Evolutionary conservation across 805 yeast species (phyloP).

Genomic region (Helenozyma baotianmanensis): DNA sequence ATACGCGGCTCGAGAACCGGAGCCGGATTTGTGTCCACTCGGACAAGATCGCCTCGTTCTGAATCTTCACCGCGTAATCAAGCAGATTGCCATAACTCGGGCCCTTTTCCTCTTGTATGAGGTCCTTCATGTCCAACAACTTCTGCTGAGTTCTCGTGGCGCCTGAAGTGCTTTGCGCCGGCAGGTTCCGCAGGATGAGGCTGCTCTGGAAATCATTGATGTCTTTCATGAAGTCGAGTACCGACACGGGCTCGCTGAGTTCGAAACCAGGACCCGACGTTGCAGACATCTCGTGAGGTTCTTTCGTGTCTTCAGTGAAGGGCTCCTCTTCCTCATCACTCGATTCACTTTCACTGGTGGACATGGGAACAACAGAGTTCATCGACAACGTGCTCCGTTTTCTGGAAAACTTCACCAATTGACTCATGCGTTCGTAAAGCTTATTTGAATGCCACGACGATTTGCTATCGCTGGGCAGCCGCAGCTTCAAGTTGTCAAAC

Average conservation of each 20-base stretch:
- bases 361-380: conserved; percentile 7
- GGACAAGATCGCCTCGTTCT: conserved; percentile 31
- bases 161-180: neutral
- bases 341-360: conserved; percentile 24
- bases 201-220: conserved; percentile 1
- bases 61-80: conserved; percentile 26
- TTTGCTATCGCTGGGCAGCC: neutral
- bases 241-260: conserved; percentile 2
- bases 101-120: conserved; percentile 8
- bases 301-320: conserved; percentile 1
- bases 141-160: conserved; percentile 32
- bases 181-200: neutral
- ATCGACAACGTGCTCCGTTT: neutral
- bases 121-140: conserved; percentile 29
- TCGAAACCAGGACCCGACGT: neutral
- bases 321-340: conserved; percentile 10
- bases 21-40: conserved; percentile 36
- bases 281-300: neutral
- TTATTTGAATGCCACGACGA: no score
- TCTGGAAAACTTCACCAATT: no score
- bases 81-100: conserved; percentile 4
- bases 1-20: conserved; percentile 21
- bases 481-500: no score
- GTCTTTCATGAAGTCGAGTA: conserved; percentile 8
- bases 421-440: no score